Base-by-base conservation (phyloP, 1,284 basidiomycete species). In the Anthracocystis setariae region DNA sequence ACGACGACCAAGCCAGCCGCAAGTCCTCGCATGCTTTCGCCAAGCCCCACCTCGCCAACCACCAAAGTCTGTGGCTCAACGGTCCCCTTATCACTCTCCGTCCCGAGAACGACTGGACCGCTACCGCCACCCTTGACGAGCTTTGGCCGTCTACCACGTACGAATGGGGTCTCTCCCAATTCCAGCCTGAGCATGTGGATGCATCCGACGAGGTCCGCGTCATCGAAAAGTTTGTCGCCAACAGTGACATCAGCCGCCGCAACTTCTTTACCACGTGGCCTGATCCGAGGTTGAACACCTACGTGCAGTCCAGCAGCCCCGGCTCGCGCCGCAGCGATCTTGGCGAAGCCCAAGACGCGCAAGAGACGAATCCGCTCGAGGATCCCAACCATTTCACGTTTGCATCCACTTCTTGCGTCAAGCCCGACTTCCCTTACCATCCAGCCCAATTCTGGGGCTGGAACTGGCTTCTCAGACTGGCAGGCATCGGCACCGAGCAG, bases 91-190 rank as follows among this genome's bases (percentile, higher is more conserved):
- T 81, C 23, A 67, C 62, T 1, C 46, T 82, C 33, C 69, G 65
- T 8, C 79, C 84, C 32, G 85, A 86, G 12, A 80, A 83, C 20
- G 91, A 92, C 78, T 92, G 90, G 90, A 88, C 88, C 2, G 85
- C 85, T 40, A 88, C 88, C 0, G 87, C 86, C 12, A 85, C 84
- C 48, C 75, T 92, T 37, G 75, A 83, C 20, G 86, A 88, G 20
- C 86, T 92, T 3, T 91, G 88, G 88, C 90, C 91, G 0, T 86
- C 85, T 47, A 91, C 89, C 2, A 81, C 84, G 9, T 92, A 92
- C 77, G 89, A 92, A 85, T 92, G 90, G 90, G 61, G 77, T 86
- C 84, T 70, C 0, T 66, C 73, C 29, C 81, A 80, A 18, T 74
- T 71, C 37, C 68, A 61, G 61, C 51, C 55, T 46, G 63, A 58